A percentile compares a stretch with the other conserved stretches of the same genome.
Conservation (phyloP, 1,284 basidiomycete genomes). For the Malassezia globosa region DNA sequence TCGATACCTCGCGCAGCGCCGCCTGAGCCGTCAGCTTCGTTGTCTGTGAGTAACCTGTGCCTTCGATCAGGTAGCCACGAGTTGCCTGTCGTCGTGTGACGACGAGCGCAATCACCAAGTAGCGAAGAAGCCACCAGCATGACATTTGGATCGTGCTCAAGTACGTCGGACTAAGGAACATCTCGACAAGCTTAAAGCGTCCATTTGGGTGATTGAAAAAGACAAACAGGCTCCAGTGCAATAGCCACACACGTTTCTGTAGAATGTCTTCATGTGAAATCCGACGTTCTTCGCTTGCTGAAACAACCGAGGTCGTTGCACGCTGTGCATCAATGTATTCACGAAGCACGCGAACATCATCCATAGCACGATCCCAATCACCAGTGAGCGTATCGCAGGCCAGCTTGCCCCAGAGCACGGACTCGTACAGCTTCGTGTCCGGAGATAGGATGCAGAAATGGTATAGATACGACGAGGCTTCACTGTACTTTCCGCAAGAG, state of each 20-base stretch:
- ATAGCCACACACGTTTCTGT: constrained; percentile 91
- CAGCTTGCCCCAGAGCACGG: constrained; percentile 95
- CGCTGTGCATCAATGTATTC: constrained; percentile 65
- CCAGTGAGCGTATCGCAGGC: constrained; percentile 90
- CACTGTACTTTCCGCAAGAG: constrained; percentile 88
- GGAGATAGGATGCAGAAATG: constrained; percentile 96
- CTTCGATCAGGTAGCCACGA: constrained; percentile 36
- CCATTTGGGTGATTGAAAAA: constrained; percentile 94
- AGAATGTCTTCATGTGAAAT: constrained; percentile 55
- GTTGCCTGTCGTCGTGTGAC: constrained; percentile 61
- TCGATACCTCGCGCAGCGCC: constrained; percentile 41
- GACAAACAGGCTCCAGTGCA: constrained; percentile 96
- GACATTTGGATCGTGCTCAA: constrained; percentile 96
- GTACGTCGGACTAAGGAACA: constrained; percentile 88
- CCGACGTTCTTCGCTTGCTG: neutral
- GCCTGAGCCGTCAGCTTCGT: constrained; percentile 38
- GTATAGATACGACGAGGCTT: constrained; percentile 92
- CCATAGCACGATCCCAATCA: constrained; percentile 82
- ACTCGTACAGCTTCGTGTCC: constrained; percentile 73
- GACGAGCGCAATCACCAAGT: constrained; percentile 82
- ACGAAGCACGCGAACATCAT: constrained; percentile 82
- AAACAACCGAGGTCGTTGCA: constrained; percentile 17
- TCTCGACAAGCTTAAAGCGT: constrained; percentile 83
- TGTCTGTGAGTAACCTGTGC: constrained; percentile 23
- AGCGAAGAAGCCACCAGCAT: constrained; percentile 86